phyloP scores from a whole-genome alignment of 129 eudicot genomes.

The Glebionis coronaria region DNA sequence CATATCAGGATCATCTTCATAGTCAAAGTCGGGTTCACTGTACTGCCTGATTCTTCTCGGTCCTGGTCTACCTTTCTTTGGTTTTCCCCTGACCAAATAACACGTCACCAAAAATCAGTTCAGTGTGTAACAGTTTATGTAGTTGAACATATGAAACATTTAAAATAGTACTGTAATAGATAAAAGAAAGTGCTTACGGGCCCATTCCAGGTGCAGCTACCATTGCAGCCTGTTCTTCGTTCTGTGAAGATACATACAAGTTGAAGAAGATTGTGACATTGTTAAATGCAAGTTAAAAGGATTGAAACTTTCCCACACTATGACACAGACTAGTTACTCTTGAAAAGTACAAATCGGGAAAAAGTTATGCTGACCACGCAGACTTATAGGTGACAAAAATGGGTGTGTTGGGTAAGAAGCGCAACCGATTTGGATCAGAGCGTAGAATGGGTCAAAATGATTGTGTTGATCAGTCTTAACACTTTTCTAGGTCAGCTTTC shows the following conservation, averaged over 20 bases:
- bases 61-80: conserved; percentile 81
- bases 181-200: conserved; percentile 52
- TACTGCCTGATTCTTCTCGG: conserved; percentile 74
- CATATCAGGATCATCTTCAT: conserved; percentile 86
- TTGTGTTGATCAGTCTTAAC: background rate
- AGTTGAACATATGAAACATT: background rate
- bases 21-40: conserved; percentile 86
- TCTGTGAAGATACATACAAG: conserved; percentile 31
- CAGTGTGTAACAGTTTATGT: background rate
- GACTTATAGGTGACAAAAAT: conserved; percentile 5
- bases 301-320: background rate
- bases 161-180: background rate
- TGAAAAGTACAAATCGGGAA: background rate
- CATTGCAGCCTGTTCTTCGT: conserved; percentile 75
- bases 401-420: background rate
- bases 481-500: background rate
- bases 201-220: conserved; percentile 60
- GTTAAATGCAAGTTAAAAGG: background rate
- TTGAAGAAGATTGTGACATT: background rate
- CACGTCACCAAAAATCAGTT: background rate
- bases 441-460: background rate
- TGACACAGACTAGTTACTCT: background rate
- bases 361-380: background rate
- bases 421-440: background rate
- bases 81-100: conserved; percentile 70